Base-by-base conservation (phyloP, 352 stramenopile species). In the Pythium apleroticum region DNA sequence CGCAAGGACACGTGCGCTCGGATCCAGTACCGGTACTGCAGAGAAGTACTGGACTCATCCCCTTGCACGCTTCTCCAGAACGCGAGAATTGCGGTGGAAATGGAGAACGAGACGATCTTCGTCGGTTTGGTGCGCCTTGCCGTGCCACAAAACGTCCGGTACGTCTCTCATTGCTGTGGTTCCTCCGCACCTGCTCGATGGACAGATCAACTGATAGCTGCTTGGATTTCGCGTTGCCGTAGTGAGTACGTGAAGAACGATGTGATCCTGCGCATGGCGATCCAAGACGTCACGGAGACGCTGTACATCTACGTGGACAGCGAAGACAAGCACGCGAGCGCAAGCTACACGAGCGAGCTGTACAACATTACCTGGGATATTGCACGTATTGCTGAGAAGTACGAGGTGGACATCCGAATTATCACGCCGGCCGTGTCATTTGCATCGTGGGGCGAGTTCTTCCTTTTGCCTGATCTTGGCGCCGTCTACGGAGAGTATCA, bases 271-370 rank as follows among this genome's bases (percentile, higher is more conserved):
- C 73, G 88, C 49, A 88, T 86, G 60, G 64, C 76, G 14, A 73
- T 80, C n/a, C 65, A 76, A 22, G 65, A 79, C 10, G 82, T 90
- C 22, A 60, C 74, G 10, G 60, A 84, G 22, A 78, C 64, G 31
- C 66, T 93, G 24, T 65, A 86, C 30, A 74, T 93, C 49, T 91
- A 37, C 12, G 28, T 82, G 64, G 73, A 74, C 14, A 73, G 74
- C 7, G 49, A 71, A 14, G 71, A 86, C 62, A 78, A 77, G 52
- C 80, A 86, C 60, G 81, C 84, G 59, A 71, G 82, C 57, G 57
- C 89, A n/a, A 87, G 84, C 70, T 93, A 90, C 76, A 77, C 73
- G 52, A 90, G 84, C 64, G 81, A 93, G 54, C 70, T 93, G 41
- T 90, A 90, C 69, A 70, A 71, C n/a, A 60, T 87, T 56, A 71